phyloP scores from a whole-genome alignment of 139 green algal genomes.

The Tetradesmus obliquus region DNA sequence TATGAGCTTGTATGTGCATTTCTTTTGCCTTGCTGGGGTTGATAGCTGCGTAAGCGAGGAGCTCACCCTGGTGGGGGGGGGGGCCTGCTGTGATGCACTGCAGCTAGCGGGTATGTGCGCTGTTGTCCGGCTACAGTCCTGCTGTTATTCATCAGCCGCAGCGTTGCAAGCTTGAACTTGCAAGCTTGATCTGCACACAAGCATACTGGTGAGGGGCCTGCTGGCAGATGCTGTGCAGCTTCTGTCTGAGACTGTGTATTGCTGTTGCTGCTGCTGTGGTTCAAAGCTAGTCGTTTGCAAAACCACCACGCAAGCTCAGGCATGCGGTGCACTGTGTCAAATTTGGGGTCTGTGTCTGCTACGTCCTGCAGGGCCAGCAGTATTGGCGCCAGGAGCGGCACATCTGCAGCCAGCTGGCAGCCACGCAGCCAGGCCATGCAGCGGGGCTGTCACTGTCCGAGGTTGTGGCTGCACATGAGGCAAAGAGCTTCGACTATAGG shows the following conservation, averaged over 20 bases:
- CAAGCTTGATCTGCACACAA: too few species aligned
- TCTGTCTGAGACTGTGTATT: neutral
- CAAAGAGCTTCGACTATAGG: conserved; percentile 89
- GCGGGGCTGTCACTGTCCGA: conserved; percentile 35
- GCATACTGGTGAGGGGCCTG: neutral
- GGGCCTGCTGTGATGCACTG: neutral
- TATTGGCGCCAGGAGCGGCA: conserved; percentile 79
- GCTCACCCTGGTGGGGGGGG: too few species aligned
- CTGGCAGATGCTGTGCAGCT: neutral
- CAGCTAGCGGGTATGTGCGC: too few species aligned
- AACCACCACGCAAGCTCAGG: too few species aligned
- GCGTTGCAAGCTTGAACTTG: too few species aligned
- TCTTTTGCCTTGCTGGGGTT: too few species aligned
- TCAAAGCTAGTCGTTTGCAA: too few species aligned
- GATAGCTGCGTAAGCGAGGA: too few species aligned
- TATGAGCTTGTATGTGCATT: too few species aligned
- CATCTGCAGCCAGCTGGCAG: conserved; percentile 61
- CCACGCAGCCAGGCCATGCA: conserved; percentile 1
- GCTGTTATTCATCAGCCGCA: too few species aligned
- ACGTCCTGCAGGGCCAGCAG: conserved; percentile 55
- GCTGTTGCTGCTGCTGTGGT: neutral
- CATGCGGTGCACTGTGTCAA: too few species aligned
- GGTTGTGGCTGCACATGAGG: conserved; percentile 61
- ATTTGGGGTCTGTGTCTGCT: neutral
- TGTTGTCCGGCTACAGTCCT: too few species aligned